A percentile compares a stretch with the other conserved stretches of the same genome.
phyloP scores from a whole-genome alignment of 1,139 yeast genomes.

The Saccharomyces hybrid region DNA sequence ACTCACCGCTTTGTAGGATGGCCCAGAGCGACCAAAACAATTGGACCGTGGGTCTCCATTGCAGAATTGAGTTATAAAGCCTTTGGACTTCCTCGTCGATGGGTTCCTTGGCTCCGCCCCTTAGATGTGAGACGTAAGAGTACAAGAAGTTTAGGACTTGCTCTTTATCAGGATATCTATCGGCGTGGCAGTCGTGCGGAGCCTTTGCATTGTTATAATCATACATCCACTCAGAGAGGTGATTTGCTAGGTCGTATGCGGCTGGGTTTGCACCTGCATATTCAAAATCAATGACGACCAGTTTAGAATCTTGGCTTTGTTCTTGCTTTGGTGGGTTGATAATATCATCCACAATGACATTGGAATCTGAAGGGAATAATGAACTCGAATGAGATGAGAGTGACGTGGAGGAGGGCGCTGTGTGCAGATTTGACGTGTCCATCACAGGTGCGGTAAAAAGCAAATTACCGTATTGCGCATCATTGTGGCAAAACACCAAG shows the following conservation, averaged over 20 bases:
- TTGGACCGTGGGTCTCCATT: slow-evolving; percentile 79
- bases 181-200: slow-evolving; percentile 49
- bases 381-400: slow-evolving; percentile 9
- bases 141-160: slow-evolving; percentile 66
- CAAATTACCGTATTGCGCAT: slow-evolving; percentile 92
- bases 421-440: neutral
- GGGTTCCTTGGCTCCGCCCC: slow-evolving; percentile 21
- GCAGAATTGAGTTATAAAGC: slow-evolving; percentile 55
- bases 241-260: slow-evolving; percentile 86
- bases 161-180: slow-evolving; percentile 55
- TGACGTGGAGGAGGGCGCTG: slow-evolving; percentile 7
- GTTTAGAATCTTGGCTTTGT: slow-evolving; percentile 54
- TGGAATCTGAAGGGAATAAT: slow-evolving; percentile 30
- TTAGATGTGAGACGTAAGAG: slow-evolving; percentile 49
- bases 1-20: slow-evolving; percentile 58
- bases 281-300: slow-evolving; percentile 94
- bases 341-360: slow-evolving; percentile 32
- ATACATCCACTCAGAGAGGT: slow-evolving; percentile 92
- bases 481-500: slow-evolving; percentile 84
- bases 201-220: slow-evolving; percentile 57
- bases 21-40: slow-evolving; percentile 92
- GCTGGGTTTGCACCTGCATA: slow-evolving; percentile 89
- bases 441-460: slow-evolving; percentile 39
- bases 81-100: slow-evolving; percentile 50
- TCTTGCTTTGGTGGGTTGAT: slow-evolving; percentile 34